Percentiles rank a stretch among this genome's conserved stretches.
phyloP scores from a whole-genome alignment of 495 filamentous ascomycete genomes.

The Penicillium chermesinum region DNA sequence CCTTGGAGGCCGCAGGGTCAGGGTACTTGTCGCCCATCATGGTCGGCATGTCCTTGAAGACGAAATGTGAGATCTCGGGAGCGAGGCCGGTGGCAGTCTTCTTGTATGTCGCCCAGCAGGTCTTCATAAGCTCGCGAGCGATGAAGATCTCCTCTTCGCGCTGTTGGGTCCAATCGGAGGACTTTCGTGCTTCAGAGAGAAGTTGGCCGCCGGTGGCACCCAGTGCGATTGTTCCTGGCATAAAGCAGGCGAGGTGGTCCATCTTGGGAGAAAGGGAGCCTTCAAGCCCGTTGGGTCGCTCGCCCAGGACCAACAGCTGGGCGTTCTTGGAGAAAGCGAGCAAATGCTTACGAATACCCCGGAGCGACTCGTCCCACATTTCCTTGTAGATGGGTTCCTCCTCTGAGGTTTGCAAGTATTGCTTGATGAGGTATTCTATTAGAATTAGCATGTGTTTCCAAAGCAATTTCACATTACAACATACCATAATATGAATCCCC shows the following conservation, averaged over 20 bases:
- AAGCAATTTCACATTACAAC: slow-evolving; percentile 1
- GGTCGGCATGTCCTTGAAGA: slow-evolving; percentile 51
- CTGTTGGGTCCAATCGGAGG: slow-evolving; percentile 63
- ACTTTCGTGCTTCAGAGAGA: slow-evolving; percentile 67
- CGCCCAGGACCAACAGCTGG: slow-evolving; percentile 78
- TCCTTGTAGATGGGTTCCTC: slow-evolving; percentile 82
- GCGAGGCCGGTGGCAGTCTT: slow-evolving; percentile 83
- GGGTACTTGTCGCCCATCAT: slow-evolving; percentile 42
- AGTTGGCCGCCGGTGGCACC: slow-evolving; percentile 75
- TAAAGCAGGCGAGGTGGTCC: slow-evolving; percentile 97
- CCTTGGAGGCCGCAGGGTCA: slow-evolving; percentile 22
- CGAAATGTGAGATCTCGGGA: slow-evolving; percentile 87
- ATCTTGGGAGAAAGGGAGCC: slow-evolving; percentile 73
- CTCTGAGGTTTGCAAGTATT: slow-evolving; percentile 87
- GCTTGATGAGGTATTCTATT: slow-evolving; percentile 89
- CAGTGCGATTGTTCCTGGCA: slow-evolving; percentile 92
- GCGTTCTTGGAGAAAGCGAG: slow-evolving; percentile 79
- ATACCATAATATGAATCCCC: slow-evolving; percentile 92
- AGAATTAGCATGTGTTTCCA: neutral
- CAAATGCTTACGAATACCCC: slow-evolving; percentile 84
- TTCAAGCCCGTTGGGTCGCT: slow-evolving; percentile 71
- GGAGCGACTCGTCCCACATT: slow-evolving; percentile 85
- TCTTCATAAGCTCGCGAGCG: slow-evolving; percentile 85
- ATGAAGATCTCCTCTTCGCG: slow-evolving; percentile 84
- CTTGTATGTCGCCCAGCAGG: slow-evolving; percentile 96